phyloP scores from a whole-genome alignment of 2,329 filamentous ascomycete species.

The Neodidymelliopsis sp. region DNA sequence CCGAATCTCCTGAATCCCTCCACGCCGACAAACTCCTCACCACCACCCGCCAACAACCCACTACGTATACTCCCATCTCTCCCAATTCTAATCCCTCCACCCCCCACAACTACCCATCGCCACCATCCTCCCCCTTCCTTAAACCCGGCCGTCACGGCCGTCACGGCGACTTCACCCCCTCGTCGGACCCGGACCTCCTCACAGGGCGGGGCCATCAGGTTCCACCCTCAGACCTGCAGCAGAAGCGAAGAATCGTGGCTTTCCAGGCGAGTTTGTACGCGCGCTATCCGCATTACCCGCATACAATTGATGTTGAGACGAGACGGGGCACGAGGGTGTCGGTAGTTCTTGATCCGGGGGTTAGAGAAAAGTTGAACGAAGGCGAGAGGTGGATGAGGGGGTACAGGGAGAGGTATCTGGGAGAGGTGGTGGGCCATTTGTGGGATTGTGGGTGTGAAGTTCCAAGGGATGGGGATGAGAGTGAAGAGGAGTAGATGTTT shows the following conservation, averaged over 20 bases:
- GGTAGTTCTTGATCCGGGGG: too few species aligned
- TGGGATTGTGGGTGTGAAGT: constrained; percentile 40
- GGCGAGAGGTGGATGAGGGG: constrained; percentile 21
- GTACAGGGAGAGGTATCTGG: constrained; percentile 31
- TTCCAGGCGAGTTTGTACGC: too few species aligned
- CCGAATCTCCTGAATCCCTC: too few species aligned
- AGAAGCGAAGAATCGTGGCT: neutral
- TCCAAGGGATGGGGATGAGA: constrained; percentile 14
- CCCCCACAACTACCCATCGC: neutral
- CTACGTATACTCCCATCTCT: too few species aligned
- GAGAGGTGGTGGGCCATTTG: constrained; percentile 15
- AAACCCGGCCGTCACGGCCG: constrained; percentile 34
- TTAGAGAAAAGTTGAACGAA: neutral
- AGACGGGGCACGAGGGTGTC: too few species aligned
- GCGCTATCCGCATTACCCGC: too few species aligned
- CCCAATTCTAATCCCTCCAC: too few species aligned
- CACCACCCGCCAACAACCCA: too few species aligned
- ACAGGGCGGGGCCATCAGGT: constrained; percentile 36
- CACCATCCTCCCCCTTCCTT: constrained; percentile 28
- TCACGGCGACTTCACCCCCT: constrained; percentile 22
- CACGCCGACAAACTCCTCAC: too few species aligned
- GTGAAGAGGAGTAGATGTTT: constrained; percentile 25
- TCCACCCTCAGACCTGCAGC: constrained; percentile 15
- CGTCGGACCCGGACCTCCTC: constrained; percentile 25
- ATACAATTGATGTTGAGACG: neutral